phyloP scores from a whole-genome alignment of 2,329 filamentous ascomycete genomes.

The Akanthomyces lecanii region DNA sequence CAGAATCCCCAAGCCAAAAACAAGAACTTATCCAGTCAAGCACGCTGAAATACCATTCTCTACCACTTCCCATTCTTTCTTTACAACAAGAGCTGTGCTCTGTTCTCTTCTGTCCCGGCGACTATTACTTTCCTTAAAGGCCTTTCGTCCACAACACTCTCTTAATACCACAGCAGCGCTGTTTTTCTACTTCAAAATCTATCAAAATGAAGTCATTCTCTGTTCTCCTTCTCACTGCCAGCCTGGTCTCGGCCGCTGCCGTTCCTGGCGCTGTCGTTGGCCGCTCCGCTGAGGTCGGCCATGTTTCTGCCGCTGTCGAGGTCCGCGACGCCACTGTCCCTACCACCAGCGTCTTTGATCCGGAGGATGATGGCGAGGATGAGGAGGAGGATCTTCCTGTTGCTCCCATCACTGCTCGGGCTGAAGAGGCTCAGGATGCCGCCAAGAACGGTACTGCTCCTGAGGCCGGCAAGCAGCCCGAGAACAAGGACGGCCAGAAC shows the following conservation, averaged over 20 bases:
- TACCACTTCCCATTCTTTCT: conserved; percentile 19
- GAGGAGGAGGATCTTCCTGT: conserved; percentile 10
- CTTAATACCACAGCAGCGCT: conserved; percentile 14
- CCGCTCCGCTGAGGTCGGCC: conserved; percentile 13
- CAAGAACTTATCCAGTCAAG: background rate
- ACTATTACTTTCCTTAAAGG: conserved; percentile 15
- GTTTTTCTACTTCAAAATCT: background rate
- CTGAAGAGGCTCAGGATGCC: background rate
- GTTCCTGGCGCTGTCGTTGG: conserved; percentile 21
- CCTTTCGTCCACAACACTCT: conserved; percentile 4
- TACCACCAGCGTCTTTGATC: background rate
- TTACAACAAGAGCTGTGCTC: conserved; percentile 29
- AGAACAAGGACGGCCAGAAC: background rate
- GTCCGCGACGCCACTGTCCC: background rate
- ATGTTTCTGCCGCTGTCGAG: conserved; percentile 9
- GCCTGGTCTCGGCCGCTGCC: conserved; percentile 29
- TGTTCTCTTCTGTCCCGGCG: conserved; percentile 22
- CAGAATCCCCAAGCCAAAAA: background rate
- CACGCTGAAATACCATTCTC: conserved; percentile 17
- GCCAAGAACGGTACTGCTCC: conserved; percentile 6
- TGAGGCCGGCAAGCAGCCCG: conserved; percentile 6
- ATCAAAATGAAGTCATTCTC: conserved; percentile 27
- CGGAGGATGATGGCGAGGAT: conserved; percentile 10
- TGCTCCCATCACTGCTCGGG: background rate
- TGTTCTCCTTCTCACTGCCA: conserved; percentile 27